Evolutionary conservation across 2,329 filamentous ascomycete species (phyloP).

Genomic region (Sporothrix brunneoviolacea): DNA sequence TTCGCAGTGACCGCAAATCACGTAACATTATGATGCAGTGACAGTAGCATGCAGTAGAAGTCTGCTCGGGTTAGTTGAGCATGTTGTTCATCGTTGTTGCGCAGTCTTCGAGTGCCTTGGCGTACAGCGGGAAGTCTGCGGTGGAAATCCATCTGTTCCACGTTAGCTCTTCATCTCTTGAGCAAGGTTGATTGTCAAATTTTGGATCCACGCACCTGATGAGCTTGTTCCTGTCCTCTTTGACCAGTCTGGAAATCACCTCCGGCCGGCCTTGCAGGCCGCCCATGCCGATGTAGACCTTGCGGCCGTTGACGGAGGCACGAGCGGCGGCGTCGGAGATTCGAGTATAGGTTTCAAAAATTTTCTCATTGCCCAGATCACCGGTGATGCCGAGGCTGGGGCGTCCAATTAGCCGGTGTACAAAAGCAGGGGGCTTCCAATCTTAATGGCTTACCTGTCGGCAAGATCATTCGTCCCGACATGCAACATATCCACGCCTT

Average conservation of each 20-base stretch:
- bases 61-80: no score
- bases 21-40: no score
- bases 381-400: conserved; percentile 3
- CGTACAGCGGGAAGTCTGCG: background rate
- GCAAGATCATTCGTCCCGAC: background rate
- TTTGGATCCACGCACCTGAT: background rate
- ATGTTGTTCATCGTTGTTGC: background rate
- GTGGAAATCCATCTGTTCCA: background rate
- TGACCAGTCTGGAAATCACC: background rate
- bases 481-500: conserved; percentile 2
- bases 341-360: background rate
- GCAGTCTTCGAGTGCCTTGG: background rate
- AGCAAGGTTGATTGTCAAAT: background rate
- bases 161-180: no score
- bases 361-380: conserved; percentile 1
- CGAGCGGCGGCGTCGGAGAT: conserved; percentile 2
- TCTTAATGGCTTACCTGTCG: no score
- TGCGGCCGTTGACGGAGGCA: background rate
- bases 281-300: conserved; percentile 3
- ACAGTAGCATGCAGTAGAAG: no score
- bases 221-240: conserved; percentile 3
- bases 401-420: no score
- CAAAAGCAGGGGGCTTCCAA: no score
- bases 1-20: no score
- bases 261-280: conserved; percentile 2